A percentile compares a stretch with the other conserved stretches of the same genome.
phyloP scores from a whole-genome alignment of 768 basidiomycete genomes.

The Vararia minispora region DNA sequence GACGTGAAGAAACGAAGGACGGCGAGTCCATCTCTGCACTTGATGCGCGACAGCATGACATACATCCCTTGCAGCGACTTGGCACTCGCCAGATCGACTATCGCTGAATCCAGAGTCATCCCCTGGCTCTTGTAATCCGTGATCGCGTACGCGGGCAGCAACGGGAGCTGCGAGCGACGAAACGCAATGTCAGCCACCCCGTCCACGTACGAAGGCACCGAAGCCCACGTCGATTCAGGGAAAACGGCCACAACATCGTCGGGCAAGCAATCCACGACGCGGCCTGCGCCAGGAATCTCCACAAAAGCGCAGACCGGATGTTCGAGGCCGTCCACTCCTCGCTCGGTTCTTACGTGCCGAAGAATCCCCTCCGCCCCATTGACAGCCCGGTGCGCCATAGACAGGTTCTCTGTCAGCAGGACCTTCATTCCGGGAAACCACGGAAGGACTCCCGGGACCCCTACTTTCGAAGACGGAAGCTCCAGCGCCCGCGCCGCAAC shows the following conservation, averaged over 20 bases:
- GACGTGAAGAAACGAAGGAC: not conserved
- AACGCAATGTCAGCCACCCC: not conserved
- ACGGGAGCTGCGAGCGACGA: not conserved
- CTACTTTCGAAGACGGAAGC: not conserved
- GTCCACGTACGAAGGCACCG: not conserved
- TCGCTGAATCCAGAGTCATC: not conserved
- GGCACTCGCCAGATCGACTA: not conserved
- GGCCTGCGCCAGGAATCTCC: not conserved
- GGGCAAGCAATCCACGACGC: not conserved
- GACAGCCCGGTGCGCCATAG: not conserved
- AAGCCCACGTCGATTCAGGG: no score
- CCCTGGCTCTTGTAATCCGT: not conserved
- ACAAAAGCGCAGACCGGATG: not conserved
- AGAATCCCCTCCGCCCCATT: not conserved
- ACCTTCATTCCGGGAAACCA: not conserved
- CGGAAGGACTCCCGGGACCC: not conserved
- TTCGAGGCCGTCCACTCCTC: not conserved
- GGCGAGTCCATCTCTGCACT: not conserved
- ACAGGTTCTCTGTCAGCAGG: not conserved
- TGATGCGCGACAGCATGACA: constrained; percentile 1
- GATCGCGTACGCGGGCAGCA: not conserved
- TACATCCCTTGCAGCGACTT: not conserved
- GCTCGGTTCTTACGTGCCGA: not conserved
- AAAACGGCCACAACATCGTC: not conserved
- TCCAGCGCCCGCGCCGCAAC: not conserved